phyloP scores from a whole-genome alignment of 108 stramenopile genomes.

The Mediolabrus comicus region DNA sequence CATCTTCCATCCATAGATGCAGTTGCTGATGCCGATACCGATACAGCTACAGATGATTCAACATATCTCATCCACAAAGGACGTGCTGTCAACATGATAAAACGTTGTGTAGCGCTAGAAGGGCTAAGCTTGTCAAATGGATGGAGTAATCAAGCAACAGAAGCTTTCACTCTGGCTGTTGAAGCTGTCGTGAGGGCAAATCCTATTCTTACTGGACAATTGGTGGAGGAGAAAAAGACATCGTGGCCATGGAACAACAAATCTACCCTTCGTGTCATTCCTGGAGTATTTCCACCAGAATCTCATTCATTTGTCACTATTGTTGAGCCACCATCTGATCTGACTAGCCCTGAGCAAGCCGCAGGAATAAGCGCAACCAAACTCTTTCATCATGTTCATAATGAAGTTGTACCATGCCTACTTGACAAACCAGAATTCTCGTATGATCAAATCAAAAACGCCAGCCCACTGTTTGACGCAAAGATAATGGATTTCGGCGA shows the following conservation, averaged over 20 bases:
- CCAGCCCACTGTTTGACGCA: conserved; percentile 44
- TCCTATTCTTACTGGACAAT: conserved; percentile 47
- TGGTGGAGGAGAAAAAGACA: conserved; percentile 33
- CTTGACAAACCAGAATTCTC: conserved; percentile 36
- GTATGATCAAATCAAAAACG: conserved; percentile 29
- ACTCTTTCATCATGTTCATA: conserved; percentile 33
- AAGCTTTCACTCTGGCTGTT: conserved; percentile 35
- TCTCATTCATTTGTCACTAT: conserved; percentile 39
- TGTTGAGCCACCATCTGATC: conserved; percentile 23
- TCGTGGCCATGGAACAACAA: conserved; percentile 35
- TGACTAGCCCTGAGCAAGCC: conserved; percentile 22
- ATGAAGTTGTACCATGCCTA: conserved; percentile 25
- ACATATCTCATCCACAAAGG: conserved; percentile 41
- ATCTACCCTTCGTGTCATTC: conserved; percentile 25
- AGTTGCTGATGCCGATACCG: background rate
- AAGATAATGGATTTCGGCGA: conserved; percentile 48
- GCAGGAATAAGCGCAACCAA: conserved; percentile 7
- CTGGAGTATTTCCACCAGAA: conserved; percentile 35
- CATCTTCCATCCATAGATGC: background rate
- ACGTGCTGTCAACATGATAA: conserved; percentile 43
- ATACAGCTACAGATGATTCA: background rate
- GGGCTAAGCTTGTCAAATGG: conserved; percentile 33
- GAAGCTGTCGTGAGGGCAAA: conserved; percentile 47
- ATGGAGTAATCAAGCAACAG: conserved; percentile 39
- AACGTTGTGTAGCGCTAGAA: conserved; percentile 41